Conservation (phyloP, 108 stramenopile species). For the Cyclostephanos tholiformis region DNA sequence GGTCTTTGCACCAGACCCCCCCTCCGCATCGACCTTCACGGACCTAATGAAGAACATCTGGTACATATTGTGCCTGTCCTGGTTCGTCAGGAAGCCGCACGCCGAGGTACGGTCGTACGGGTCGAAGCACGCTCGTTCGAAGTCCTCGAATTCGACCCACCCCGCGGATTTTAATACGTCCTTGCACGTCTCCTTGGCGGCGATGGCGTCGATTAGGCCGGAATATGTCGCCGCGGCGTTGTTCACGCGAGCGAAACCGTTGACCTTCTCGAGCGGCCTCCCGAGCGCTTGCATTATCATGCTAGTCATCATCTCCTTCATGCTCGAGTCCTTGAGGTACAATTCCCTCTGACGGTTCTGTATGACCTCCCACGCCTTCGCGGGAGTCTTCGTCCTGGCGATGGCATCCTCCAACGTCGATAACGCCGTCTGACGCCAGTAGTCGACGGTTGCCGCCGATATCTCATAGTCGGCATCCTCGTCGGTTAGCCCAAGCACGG, state of each 20-base stretch:
- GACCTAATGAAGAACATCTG: conserved; percentile 71
- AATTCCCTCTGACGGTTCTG: conserved; percentile 69
- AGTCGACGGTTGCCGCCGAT: conserved; percentile 58
- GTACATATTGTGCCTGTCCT: conserved; percentile 75
- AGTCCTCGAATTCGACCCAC: conserved; percentile 72
- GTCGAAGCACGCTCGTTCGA: conserved; percentile 75
- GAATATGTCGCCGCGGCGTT: conserved; percentile 79
- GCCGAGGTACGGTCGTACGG: conserved; percentile 70
- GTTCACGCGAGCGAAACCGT: conserved; percentile 76
- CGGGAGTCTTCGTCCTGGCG: conserved; percentile 46
- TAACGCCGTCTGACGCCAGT: conserved; percentile 69
- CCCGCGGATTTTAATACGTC: conserved; percentile 66
- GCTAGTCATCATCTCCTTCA: conserved; percentile 59
- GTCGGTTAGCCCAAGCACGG: conserved; percentile 67
- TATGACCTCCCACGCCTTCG: conserved; percentile 75
- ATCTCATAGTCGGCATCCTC: conserved; percentile 71
- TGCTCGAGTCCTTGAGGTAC: conserved; percentile 59
- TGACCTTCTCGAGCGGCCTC: conserved; percentile 66
- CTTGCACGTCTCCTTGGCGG: conserved; percentile 70
- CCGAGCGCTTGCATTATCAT: conserved; percentile 84
- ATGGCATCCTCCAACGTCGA: conserved; percentile 62
- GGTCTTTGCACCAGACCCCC: conserved; percentile 53
- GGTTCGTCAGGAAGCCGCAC: conserved; percentile 63
- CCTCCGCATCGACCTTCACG: conserved; percentile 58
- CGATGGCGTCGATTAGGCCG: conserved; percentile 69